These are phyloP conservation scores for Alternaria ventricosa DNA, from an alignment of 2,329 filamentous ascomycete species.

Conservation along the genomic window DNA sequence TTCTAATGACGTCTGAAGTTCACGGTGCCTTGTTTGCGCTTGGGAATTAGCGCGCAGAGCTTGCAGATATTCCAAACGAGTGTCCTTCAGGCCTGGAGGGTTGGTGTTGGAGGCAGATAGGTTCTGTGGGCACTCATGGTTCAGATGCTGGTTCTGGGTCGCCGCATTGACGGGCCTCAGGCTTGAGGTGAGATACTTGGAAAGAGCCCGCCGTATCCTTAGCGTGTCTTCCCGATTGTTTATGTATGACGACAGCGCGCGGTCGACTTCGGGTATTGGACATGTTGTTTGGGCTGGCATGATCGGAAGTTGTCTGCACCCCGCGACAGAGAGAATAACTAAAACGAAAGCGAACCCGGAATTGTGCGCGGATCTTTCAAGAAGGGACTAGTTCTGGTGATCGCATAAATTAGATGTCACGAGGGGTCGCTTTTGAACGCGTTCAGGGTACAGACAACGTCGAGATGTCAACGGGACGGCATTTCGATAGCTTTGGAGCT, in stretches of 20 bases:
- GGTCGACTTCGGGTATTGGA: conserved; percentile 48
- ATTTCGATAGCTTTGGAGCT: not conserved
- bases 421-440: not conserved
- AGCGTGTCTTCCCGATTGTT: conserved; percentile 46
- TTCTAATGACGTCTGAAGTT: conserved; percentile 39
- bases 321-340: not conserved
- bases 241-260: conserved; percentile 45
- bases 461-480: not conserved
- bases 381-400: not conserved
- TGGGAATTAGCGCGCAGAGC: conserved; percentile 53
- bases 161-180: conserved; percentile 35
- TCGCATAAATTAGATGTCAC: not conserved
- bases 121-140: conserved; percentile 37
- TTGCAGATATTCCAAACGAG: conserved; percentile 54
- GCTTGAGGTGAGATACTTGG: conserved; percentile 40
- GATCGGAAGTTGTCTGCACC: not conserved
- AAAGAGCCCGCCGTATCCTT: conserved; percentile 43
- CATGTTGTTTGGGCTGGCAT: conserved; percentile 40
- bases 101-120: conserved; percentile 32
- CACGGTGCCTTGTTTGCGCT: conserved; percentile 49
- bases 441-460: not conserved
- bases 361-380: not conserved
- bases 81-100: conserved; percentile 50
- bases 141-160: conserved; percentile 41
- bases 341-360: not conserved